Base-by-base conservation (phyloP, 2,329 filamentous ascomycete species). In the Hymenoscyphus linearis region DNA sequence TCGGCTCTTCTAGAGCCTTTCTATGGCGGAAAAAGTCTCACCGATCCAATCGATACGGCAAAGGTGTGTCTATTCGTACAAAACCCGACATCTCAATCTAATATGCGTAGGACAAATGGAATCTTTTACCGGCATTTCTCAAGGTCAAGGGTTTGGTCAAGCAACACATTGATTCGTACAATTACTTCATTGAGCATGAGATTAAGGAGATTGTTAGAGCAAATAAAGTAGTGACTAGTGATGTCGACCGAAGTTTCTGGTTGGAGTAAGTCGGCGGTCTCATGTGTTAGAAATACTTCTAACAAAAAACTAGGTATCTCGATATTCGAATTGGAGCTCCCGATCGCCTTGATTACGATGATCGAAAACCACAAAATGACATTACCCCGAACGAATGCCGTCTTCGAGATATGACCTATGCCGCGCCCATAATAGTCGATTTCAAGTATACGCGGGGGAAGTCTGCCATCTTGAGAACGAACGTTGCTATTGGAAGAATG, bases 361-460 rank as follows among this genome's bases (percentile, higher is more conserved):
- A 90, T 71, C 80, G 84, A 70, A 85, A 87, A 71, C 84, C 87
- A 57, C 83, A 87, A 65, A 85, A 83, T 67, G 84, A 89, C 69
- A 87, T 99, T 64, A 96, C 91, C 1, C 95, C 95, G 2, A 96
- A 98, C 79, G 96, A 99, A 78, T 99, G 95, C 73, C 90, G 95
- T 36, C 81, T 99, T 61, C 87, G 96, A 70, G 96, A 99, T 74
- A 93, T 96, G 83, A 98, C 93, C n/a, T 99, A 99, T 74, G 90
- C 92, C 22, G 95, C 95, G 10, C 93, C 93, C 0, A 96, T 99
- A 64, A 84, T 91, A 37, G 92, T 98, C 63, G 93, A 98, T 72
- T 90, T 98, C 58, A 87, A 90, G 68, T 98, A 96, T 73, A 88
- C 91, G 37, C 85, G 92, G 74, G 92, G 93, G 61, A 88, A 88